Base-by-base conservation (phyloP, 2,329 filamentous ascomycete species). In the Colletotrichum aenigma region DNA sequence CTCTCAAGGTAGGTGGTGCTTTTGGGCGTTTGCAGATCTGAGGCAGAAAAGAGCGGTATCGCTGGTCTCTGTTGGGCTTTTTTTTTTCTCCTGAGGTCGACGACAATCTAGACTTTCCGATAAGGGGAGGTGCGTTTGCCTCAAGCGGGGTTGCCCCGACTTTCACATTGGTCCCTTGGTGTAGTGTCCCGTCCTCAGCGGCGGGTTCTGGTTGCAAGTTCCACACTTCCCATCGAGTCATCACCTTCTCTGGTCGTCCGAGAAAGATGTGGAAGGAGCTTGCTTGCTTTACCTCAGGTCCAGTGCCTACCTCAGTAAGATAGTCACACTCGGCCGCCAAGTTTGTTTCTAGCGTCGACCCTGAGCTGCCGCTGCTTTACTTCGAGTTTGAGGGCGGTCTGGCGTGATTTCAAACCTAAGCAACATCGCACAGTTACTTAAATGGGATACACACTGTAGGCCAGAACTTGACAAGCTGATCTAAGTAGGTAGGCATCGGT, bases 91-190 rank as follows among this genome's bases (percentile, higher is more conserved):
- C n/a, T n/a, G 62, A 76, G 70, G 64, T 30, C 65, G 64, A 76
- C 58, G 70, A 76, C 74, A 76, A 76, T 74, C 74, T 76, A 76
- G 74, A 69, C 74, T 69, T 76, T 74, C 65, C 70, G 74, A 76
- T 74, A 76, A 76, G 74, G 58, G 65, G 70, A 74, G 48, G 70
- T 69, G 70, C 56, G 70, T 73, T 75, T 75, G 73, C 58, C 73
- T 75, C 70, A 66, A 76, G 74, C 74, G 74, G 74, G 74, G 74
- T 74, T 73, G 70, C 48, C 74, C 74, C 73, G 56, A 70, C 67
- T 70, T 62, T 21, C 56, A 52, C 56, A 12, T 6, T 61, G 58
- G 26, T 21, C 58, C 58, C 28, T 61, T 15, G 8, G 34, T 38
- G 34, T 38, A 56, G 38, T 30, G 56, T 12, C 36, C 56, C 26